phyloP scores from a whole-genome alignment of 108 stramenopile species.

The Pseudonitzschia pungens region DNA sequence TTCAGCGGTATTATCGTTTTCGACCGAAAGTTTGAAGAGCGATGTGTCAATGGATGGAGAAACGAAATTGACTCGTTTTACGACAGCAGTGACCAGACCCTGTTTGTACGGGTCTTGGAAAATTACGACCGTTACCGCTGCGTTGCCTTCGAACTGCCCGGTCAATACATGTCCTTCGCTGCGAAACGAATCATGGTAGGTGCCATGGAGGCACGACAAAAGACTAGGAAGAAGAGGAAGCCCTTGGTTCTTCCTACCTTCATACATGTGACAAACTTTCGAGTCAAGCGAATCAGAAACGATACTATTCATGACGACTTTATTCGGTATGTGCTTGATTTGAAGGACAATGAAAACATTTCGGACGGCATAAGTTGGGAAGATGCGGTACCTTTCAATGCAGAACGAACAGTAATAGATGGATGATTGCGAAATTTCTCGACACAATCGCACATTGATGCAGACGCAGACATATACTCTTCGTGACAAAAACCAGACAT shows the following conservation, averaged over 20 bases:
- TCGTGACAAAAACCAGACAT: too few species aligned
- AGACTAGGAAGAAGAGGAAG: not conserved
- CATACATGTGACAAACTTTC: constrained; percentile 7
- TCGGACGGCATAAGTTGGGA: constrained; percentile 3
- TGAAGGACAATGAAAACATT: constrained; percentile 8
- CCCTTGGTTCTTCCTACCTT: constrained; percentile 1
- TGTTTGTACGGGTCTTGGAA: constrained; percentile 9
- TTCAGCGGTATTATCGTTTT: constrained; percentile 7
- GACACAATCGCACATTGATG: too few species aligned
- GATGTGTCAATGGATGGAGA: constrained; percentile 14
- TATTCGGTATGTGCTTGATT: not conserved
- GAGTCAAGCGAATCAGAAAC: constrained; percentile 1
- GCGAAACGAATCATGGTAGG: constrained; percentile 8
- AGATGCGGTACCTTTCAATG: not conserved
- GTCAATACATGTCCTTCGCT: not conserved
- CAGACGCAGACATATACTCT: too few species aligned
- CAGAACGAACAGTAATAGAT: not conserved
- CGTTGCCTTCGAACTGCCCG: not conserved
- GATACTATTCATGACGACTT: constrained; percentile 1
- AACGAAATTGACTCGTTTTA: constrained; percentile 13
- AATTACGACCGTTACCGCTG: constrained; percentile 14
- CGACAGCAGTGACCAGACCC: constrained; percentile 3
- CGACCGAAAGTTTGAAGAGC: not conserved
- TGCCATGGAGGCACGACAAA: not conserved
- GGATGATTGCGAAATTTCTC: not conserved